Conservation (phyloP, 805 yeast species). For the Pichia nakasei region DNA sequence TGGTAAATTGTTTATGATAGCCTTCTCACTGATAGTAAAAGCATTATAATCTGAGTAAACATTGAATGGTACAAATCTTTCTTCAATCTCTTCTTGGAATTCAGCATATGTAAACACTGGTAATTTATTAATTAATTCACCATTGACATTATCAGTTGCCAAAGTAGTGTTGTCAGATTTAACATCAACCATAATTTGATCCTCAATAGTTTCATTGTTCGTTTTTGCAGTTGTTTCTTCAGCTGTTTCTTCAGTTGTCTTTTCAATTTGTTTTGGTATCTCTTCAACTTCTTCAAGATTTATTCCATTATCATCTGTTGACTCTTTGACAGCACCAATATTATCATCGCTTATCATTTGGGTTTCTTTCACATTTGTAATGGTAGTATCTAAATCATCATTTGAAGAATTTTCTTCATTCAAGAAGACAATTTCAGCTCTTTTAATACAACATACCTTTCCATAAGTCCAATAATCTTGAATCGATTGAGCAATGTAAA, state of each 20-base stretch:
- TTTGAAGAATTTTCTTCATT: background rate
- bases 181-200: too few species aligned
- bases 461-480: conserved; percentile 75
- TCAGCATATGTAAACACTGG: conserved; percentile 28
- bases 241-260: background rate
- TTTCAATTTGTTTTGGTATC: background rate
- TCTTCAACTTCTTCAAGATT: background rate
- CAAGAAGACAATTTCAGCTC: conserved; percentile 31
- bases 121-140: too few species aligned
- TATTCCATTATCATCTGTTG: background rate
- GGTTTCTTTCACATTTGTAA: background rate
- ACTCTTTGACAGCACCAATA: background rate
- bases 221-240: background rate
- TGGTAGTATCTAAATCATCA: background rate
- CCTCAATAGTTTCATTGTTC: too few species aligned
- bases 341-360: background rate
- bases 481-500: conserved; percentile 61
- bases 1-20: conserved; percentile 40
- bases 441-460: conserved; percentile 52
- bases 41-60: conserved; percentile 34
- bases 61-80: conserved; percentile 35
- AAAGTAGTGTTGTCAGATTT: too few species aligned
- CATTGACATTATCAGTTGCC: too few species aligned
- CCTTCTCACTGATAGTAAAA: conserved; percentile 37
- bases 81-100: conserved; percentile 6